Evolutionary conservation across 2,329 filamentous ascomycete species (phyloP), one percentile per base, ranked within the genome.

Genomic region (Aspergillus alliaceus): DNA sequence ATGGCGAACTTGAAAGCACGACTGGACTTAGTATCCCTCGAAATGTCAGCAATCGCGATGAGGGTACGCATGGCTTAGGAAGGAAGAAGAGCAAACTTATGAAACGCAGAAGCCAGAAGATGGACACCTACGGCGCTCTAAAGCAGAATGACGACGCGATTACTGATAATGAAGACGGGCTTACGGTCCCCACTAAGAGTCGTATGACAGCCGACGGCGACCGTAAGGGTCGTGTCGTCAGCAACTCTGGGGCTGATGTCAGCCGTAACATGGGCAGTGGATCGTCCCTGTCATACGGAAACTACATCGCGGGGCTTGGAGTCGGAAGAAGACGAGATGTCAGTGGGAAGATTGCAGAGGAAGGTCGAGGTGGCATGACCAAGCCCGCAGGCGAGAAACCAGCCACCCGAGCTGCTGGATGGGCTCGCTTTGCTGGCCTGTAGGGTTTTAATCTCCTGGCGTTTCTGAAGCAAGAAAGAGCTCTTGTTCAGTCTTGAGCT

Each of bases 281-380:
- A 20, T 66, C 74, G 1, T 65, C 70, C 3, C 47, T 74, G 31
- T 76, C 72, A 1, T 78, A 78, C 49, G 73, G 75, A 20, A 75
- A 69, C 58, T 78, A 78, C 53, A 75, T 78, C 42, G 74, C 75
- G 2, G 73, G 72, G 2, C 59, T 78, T 4, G 77, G 77, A 1
- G 76, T 80, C 34, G 77, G 77, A n/a, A 68, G 78, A 54, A 68
- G 77, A 53, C 70, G 77, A 39, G 77, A 80, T 53, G 78, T 80
- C 18, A 79, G 77, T 56, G 78, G 77, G 2, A 79, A 79, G 54
- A 64, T 79, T 14, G 77, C 74, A 0, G 78, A 80, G 57, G 78
- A 80, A 67, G 77, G 78, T 4, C 69, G 77, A 24, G 68, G 72
- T 18, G 69, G 70, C 9, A 66, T 58, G 20, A 58, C 53, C 47